Evolutionary conservation across 768 basidiomycete genomes (phyloP).

Genomic region (Russula lepida): DNA sequence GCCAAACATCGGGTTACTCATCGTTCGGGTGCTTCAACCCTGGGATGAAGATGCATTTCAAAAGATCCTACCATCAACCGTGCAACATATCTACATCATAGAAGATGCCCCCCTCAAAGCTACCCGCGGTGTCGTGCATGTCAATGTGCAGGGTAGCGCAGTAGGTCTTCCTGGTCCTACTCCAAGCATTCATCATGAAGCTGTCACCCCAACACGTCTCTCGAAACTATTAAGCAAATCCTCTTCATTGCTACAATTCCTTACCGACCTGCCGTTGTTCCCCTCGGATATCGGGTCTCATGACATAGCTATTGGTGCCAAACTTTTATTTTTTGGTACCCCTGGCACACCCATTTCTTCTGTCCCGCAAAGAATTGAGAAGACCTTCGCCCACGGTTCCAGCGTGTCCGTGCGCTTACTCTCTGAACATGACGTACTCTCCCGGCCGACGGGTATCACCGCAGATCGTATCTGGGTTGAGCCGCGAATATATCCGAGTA

Average conservation of each 20-base stretch:
- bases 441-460: conserved; percentile 60
- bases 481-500: conserved; percentile 31
- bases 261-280: conserved; percentile 21
- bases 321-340: conserved; percentile 52
- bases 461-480: conserved; percentile 63
- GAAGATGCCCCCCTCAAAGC: conserved; percentile 65
- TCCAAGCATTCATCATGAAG: conserved; percentile 44
- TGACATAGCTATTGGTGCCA: conserved; percentile 31
- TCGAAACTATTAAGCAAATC: conserved; percentile 42
- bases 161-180: conserved; percentile 33
- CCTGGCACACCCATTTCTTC: conserved; percentile 46
- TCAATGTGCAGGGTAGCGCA: conserved; percentile 60
- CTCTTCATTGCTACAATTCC: conserved; percentile 38
- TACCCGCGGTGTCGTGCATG: conserved; percentile 56
- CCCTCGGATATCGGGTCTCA: conserved; percentile 23
- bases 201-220: conserved; percentile 48
- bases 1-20: conserved; percentile 53
- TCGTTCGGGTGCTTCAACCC: conserved; percentile 74
- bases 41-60: conserved; percentile 68
- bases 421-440: conserved; percentile 67
- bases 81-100: conserved; percentile 56
- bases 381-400: conserved; percentile 47
- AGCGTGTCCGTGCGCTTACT: conserved; percentile 52
- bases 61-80: conserved; percentile 49
- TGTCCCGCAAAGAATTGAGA: conserved; percentile 43